These are phyloP conservation scores for Theileria parva DNA, from an alignment of 169 alveolate genomes.

Conservation along the genomic window DNA sequence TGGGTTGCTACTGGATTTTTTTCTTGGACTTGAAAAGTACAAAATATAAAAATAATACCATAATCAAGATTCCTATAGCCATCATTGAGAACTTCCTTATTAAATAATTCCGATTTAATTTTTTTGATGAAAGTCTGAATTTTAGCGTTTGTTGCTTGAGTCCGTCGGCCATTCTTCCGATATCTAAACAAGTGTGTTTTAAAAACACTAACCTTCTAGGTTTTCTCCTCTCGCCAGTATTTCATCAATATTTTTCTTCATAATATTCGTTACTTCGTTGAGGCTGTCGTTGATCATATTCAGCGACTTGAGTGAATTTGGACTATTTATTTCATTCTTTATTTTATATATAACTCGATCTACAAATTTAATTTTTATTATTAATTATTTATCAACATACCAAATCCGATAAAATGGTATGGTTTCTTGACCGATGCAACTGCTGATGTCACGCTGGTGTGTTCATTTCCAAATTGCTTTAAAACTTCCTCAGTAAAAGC, in stretches of 20 bases:
- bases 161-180: constrained; percentile 77
- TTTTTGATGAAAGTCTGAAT: constrained; percentile 47
- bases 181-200: constrained; percentile 18
- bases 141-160: constrained; percentile 48
- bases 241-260: constrained; percentile 76
- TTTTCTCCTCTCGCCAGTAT: constrained; percentile 76
- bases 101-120: constrained; percentile 18
- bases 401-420: constrained; percentile 74
- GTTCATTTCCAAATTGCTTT: constrained; percentile 63
- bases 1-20: neutral
- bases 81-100: constrained; percentile 27
- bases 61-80: constrained; percentile 6
- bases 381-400: constrained; percentile 38
- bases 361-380: constrained; percentile 9
- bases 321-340: constrained; percentile 73
- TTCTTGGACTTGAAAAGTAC: neutral
- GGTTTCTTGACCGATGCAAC: constrained; percentile 72
- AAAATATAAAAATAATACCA: constrained; percentile 4
- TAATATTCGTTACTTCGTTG: constrained; percentile 75
- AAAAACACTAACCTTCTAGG: constrained; percentile 68
- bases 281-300: constrained; percentile 76
- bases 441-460: constrained; percentile 55
- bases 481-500: constrained; percentile 70
- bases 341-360: constrained; percentile 77
- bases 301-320: constrained; percentile 73